A percentile compares a stretch with the other conserved stretches of the same genome.
Conservation (phyloP, 805 yeast species). For the Zygosaccharomyces bisporus region DNA sequence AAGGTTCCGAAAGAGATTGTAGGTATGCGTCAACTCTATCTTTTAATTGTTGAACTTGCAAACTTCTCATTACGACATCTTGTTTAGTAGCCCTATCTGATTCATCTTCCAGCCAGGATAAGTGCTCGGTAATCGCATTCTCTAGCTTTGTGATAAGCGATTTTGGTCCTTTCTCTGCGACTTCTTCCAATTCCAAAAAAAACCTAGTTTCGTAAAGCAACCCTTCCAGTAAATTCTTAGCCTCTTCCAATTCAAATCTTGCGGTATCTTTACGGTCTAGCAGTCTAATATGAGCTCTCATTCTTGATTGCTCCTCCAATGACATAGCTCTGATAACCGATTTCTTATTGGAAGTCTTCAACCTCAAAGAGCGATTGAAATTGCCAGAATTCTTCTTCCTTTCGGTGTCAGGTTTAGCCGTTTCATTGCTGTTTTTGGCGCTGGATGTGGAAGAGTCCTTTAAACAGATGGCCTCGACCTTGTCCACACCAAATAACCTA, state of each 20-base stretch:
- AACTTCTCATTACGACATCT: slow-evolving; percentile 38
- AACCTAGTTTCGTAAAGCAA: slow-evolving; percentile 66
- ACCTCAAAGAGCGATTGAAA: slow-evolving; percentile 4
- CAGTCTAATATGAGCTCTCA: slow-evolving; percentile 46
- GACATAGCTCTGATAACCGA: slow-evolving; percentile 48
- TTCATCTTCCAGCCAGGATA: slow-evolving; percentile 80
- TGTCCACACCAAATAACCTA: slow-evolving; percentile 46
- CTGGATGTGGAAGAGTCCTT: slow-evolving; percentile 25
- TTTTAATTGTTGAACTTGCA: slow-evolving; percentile 26
- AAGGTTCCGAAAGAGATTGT: slow-evolving; percentile 44
- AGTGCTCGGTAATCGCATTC: slow-evolving; percentile 42
- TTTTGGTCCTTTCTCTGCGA: slow-evolving; percentile 40
- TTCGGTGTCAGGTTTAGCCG: not conserved
- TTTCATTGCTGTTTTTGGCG: slow-evolving; percentile 21
- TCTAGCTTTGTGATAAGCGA: slow-evolving; percentile 39
- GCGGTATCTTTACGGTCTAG: slow-evolving; percentile 50
- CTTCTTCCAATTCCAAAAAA: slow-evolving; percentile 52
- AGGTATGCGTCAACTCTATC: slow-evolving; percentile 39
- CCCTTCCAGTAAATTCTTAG: slow-evolving; percentile 67
- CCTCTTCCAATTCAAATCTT: slow-evolving; percentile 53
- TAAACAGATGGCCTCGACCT: slow-evolving; percentile 46
- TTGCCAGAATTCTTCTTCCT: not conserved
- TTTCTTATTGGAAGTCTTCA: slow-evolving; percentile 32
- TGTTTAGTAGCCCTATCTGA: slow-evolving; percentile 46
- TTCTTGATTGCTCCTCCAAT: slow-evolving; percentile 42